phyloP scores from a whole-genome alignment of 345 rosid species.

The Populus pruinosa region DNA sequence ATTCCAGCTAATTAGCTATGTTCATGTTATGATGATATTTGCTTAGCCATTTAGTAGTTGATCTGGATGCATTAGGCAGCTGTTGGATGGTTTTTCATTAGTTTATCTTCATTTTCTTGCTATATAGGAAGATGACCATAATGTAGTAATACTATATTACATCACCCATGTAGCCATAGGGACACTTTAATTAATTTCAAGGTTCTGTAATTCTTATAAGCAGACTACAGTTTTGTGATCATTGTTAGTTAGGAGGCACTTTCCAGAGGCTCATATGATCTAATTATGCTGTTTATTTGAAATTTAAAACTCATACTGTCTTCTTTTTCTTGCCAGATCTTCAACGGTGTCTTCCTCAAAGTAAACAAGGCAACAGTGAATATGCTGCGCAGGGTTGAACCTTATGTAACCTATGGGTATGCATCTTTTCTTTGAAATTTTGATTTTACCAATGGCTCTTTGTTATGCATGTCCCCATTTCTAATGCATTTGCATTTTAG shows the following conservation, averaged over 20 bases:
- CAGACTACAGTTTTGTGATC: neutral
- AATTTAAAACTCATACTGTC: neutral
- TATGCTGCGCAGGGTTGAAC: slow-evolving; percentile 91
- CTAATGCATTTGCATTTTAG: slow-evolving; percentile 26
- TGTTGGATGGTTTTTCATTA: too few species aligned
- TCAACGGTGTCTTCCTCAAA: slow-evolving; percentile 87
- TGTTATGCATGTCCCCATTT: neutral
- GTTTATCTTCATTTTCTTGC: too few species aligned
- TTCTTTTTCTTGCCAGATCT: slow-evolving; percentile 45
- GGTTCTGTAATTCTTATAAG: neutral
- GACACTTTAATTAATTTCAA: neutral
- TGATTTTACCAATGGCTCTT: neutral
- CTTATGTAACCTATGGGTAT: slow-evolving; percentile 93
- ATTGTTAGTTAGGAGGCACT: neutral
- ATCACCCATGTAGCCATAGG: neutral
- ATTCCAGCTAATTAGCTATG: neutral
- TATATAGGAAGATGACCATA: neutral
- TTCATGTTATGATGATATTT: neutral
- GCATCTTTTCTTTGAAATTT: neutral
- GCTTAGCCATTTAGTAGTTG: too few species aligned
- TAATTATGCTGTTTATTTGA: neutral
- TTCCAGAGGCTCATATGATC: neutral
- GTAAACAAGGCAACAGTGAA: slow-evolving; percentile 90
- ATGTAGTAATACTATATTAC: neutral
- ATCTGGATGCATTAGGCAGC: too few species aligned